Conservation (phyloP, 192 early-diverging fungal species). For the Podila epicladia region DNA sequence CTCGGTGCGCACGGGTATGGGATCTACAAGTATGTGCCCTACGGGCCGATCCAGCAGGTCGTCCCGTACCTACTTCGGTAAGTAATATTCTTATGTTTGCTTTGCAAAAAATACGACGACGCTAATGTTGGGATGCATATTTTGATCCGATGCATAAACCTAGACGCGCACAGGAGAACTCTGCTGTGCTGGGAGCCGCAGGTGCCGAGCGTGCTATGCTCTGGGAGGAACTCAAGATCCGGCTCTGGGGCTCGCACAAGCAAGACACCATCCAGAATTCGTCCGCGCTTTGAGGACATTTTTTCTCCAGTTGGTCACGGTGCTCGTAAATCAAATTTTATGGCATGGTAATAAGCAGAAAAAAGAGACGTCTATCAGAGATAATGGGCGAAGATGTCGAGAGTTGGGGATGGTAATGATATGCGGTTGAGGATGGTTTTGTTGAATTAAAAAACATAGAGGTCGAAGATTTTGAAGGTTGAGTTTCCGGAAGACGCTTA, state of each 20-base stretch:
- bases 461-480: background rate
- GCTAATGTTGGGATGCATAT: background rate
- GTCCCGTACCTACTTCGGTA: conserved; percentile 93
- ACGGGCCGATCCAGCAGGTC: conserved; percentile 88
- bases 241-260: conserved; percentile 16
- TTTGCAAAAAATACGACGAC: background rate
- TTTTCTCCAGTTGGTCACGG: too few species aligned
- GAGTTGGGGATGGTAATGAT: too few species aligned
- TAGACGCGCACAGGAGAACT: conserved; percentile 92
- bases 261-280: background rate
- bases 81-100: conserved; percentile 35
- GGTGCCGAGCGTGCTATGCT: conserved; percentile 63
- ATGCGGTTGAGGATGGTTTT: too few species aligned
- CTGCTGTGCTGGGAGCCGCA: conserved; percentile 75
- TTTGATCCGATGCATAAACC: background rate
- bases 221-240: conserved; percentile 67
- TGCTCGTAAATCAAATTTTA: too few species aligned
- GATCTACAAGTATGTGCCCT: conserved; percentile 94
- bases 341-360: too few species aligned
- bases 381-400: too few species aligned
- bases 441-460: background rate
- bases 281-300: too few species aligned
- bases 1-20: conserved; percentile 80
- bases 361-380: too few species aligned
- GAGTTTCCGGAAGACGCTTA: conserved; percentile 7